Evolutionary conservation across 495 filamentous ascomycete genomes (phyloP), one percentile per base, ranked within the genome.

Genomic region (Aspergillus affinis): DNA sequence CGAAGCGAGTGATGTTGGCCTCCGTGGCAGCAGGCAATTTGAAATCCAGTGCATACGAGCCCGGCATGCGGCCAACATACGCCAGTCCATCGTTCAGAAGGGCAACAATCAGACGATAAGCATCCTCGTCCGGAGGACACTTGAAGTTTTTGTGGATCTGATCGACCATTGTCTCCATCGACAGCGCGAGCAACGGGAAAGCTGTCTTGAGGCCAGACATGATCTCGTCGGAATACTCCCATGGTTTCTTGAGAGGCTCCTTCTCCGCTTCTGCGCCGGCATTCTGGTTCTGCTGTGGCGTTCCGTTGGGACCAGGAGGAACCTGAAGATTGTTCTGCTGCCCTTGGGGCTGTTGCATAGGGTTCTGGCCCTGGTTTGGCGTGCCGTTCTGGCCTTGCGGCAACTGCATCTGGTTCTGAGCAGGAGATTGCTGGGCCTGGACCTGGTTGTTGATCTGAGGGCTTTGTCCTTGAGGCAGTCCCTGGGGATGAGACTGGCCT

Each of bases 151-250:
- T 97, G 72, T 90, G 86, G 63, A 98, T 97, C 74, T 97, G 92
- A 68, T 99, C 95, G 30, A 97, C 92, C 93, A 99, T 98, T 0
- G 93, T 95, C 76, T 99, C 95, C 93, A 99, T 97, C 2, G 94
- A 98, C 36, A 97, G 78, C 4, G 94, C 93, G 60, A 99, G 86
- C 45, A 99, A 80, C 19, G 95, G 95, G 78, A 97, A 98, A 0
- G 92, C 92, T 15, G 93, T 97, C 78, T 98, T 97, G 50, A 99
- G 84, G 29, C 88, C 86, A 36, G 90, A 88, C 83, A 94, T 91
- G 57, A 98, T 92, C 71, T 98, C 93, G 58, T 99, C 95, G 0
- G 90, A 90, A 65, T 93, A 87, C 68, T 99, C 95, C 94, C 94
- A 98, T 2, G 95, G 86, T 71, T 90, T 91, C 75, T 91, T 90